Evolutionary conservation across 768 basidiomycete genomes (phyloP), one percentile per base, ranked within the genome.

Genomic region (Megacollybia marginata): DNA sequence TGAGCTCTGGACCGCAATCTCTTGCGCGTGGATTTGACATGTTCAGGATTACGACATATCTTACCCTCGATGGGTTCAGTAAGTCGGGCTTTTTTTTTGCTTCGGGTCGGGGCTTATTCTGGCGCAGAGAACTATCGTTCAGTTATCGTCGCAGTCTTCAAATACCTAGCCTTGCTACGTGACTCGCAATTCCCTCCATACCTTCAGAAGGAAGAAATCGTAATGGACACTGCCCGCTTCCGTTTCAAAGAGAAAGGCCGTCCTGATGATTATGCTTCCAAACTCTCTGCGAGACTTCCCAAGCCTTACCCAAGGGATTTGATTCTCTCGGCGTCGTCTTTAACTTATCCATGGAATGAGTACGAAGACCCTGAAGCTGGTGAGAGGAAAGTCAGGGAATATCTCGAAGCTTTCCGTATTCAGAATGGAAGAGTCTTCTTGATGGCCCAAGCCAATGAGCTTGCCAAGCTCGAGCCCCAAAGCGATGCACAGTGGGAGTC

Each of bases 31-130:
- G 92, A 1, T 92, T 97, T 61, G 87, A 83, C 36, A 85, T 90
- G 75, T 90, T 96, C 69, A 93, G 89, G 62, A 65, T 88, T n/a
- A 85, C 82, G 2, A 71, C 88, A 19, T 69, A 87, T 58, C 67
- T 99, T 54, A 96, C 96, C 0, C 74, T 78, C 34, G 83, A 89
- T 51, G 96, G 96, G 2, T 86, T 95, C 50, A 74, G 92, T 94
- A 61, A 59, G 88, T 73, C 31, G 1, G 33, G 33, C 31, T 35
- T 50, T 5, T 42, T n/a, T 52, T 31, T 15, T 47, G 48, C 23
- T 31, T 50, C 33, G n/a, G 6, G 50, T 9, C 9, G 12, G n/a
- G 44, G 23, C 45, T 57, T 23, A 61, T 46, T 6, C 13, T 3
- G 18, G 40, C 2, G 7, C 62, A 93, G 92, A 78, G 55, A 80